A percentile compares a stretch with the other conserved stretches of the same genome.
phyloP scores from a whole-genome alignment of 139 green algal genomes.

The Pedinophyceae sp. region DNA sequence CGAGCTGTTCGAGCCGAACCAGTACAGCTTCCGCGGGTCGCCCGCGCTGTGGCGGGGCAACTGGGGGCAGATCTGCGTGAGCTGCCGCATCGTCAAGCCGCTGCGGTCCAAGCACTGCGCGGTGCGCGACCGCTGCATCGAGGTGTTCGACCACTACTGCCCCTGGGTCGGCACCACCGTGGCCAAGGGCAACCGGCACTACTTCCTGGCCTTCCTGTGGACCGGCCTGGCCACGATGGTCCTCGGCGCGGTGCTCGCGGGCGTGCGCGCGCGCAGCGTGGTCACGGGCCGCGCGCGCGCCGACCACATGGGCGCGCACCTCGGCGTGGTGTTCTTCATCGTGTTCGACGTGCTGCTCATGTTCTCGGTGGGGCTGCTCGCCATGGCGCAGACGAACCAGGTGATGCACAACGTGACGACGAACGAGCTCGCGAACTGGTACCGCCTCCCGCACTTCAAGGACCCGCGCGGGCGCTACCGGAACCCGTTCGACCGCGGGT shows the following conservation, averaged over 20 bases:
- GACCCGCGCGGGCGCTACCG: too few species aligned
- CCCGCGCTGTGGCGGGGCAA: conserved; percentile 67
- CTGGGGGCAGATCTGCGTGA: conserved; percentile 79
- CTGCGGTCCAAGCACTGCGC: conserved; percentile 82
- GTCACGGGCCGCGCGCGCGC: not conserved
- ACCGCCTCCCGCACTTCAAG: conserved; percentile 38
- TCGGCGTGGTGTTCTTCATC: conserved; percentile 47
- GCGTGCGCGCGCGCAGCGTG: conserved; percentile 19
- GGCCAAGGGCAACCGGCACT: conserved; percentile 59
- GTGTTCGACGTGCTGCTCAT: conserved; percentile 60
- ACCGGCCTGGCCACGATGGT: conserved; percentile 63
- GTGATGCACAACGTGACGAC: conserved; percentile 84
- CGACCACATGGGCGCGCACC: not conserved
- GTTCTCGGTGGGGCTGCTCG: conserved; percentile 61
- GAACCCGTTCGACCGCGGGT: conserved; percentile 80
- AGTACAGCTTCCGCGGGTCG: conserved; percentile 20
- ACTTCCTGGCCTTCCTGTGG: conserved; percentile 77
- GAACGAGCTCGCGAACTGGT: conserved; percentile 91
- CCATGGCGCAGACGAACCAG: conserved; percentile 50
- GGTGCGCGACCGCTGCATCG: conserved; percentile 67
- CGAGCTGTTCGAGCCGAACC: not conserved
- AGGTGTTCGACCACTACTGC: conserved; percentile 93
- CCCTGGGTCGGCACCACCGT: conserved; percentile 67
- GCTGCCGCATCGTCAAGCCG: conserved; percentile 78
- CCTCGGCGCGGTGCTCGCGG: conserved; percentile 20